Percentiles rank a stretch among this genome's conserved stretches.
phyloP scores from a whole-genome alignment of 805 yeast species.

The Ogataea henricii region DNA sequence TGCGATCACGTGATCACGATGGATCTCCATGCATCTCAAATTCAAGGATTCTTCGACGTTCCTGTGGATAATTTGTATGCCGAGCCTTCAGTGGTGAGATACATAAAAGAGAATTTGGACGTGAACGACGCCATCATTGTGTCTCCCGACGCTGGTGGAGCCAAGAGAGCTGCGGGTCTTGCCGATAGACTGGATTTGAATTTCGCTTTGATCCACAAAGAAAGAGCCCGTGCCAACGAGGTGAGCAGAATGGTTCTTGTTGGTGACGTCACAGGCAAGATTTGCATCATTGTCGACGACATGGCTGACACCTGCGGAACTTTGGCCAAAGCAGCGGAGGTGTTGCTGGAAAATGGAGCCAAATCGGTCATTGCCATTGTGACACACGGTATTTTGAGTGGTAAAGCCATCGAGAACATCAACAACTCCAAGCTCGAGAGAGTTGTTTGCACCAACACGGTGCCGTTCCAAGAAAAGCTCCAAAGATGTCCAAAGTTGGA shows the following conservation, averaged over 20 bases:
- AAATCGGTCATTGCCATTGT: slow-evolving; percentile 77
- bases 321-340: slow-evolving; percentile 78
- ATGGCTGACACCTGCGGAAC: slow-evolving; percentile 94
- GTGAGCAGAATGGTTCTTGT: slow-evolving; percentile 83
- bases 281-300: slow-evolving; percentile 80
- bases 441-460: slow-evolving; percentile 79
- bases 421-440: slow-evolving; percentile 66
- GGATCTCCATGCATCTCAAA: slow-evolving; percentile 89
- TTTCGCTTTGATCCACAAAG: slow-evolving; percentile 84
- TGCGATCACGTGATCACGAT: slow-evolving; percentile 84
- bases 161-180: slow-evolving; percentile 83
- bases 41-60: slow-evolving; percentile 80
- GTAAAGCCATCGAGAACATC: slow-evolving; percentile 70
- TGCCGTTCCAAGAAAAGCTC: slow-evolving; percentile 70
- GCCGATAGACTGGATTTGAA: slow-evolving; percentile 79
- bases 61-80: slow-evolving; percentile 86
- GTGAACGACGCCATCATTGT: slow-evolving; percentile 68
- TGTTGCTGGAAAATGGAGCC: slow-evolving; percentile 67
- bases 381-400: slow-evolving; percentile 78
- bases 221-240: slow-evolving; percentile 80
- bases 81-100: slow-evolving; percentile 77
- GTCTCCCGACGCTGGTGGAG: slow-evolving; percentile 91
- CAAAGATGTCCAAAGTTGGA: slow-evolving; percentile 62
- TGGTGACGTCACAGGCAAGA: slow-evolving; percentile 77
- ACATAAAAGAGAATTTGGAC: slow-evolving; percentile 63